phyloP scores from a whole-genome alignment of 73 alveolate species.

The Symbiodinium natans region DNA sequence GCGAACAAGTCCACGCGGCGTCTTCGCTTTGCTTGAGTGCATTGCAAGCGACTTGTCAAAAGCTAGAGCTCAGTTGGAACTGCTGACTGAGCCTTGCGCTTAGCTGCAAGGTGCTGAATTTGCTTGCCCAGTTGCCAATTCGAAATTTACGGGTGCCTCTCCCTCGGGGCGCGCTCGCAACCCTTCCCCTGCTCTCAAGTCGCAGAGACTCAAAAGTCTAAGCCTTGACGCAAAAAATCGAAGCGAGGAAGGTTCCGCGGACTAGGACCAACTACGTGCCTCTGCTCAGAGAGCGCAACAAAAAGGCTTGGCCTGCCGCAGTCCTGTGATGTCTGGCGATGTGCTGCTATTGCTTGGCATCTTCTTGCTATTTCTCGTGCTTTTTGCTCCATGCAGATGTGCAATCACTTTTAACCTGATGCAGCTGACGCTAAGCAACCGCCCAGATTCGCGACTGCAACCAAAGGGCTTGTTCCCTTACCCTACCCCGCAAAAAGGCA shows the following conservation, averaged over 20 bases:
- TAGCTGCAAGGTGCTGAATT: not conserved
- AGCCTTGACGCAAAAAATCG: no score
- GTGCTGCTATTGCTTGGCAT: no score
- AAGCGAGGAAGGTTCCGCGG: not conserved
- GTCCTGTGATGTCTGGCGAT: no score
- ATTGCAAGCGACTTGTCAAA: not conserved
- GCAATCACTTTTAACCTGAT: no score
- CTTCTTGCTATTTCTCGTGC: no score
- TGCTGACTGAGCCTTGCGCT: conserved; percentile 15
- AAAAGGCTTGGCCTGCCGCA: no score
- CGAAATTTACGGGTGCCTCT: not conserved
- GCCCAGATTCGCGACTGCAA: no score
- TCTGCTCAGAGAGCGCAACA: not conserved
- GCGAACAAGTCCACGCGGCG: not conserved
- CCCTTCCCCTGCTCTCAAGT: not conserved
- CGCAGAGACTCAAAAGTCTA: not conserved
- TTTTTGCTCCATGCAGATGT: no score
- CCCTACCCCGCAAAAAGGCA: no score
- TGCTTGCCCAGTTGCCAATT: not conserved
- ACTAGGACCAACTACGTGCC: not conserved
- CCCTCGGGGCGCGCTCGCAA: not conserved
- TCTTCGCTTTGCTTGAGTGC: not conserved
- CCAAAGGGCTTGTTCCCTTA: no score
- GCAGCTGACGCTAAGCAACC: no score
- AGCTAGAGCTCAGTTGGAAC: not conserved